Base-by-base conservation (phyloP, 768 basidiomycete genomes). In the Punctularia strigosozonata region DNA sequence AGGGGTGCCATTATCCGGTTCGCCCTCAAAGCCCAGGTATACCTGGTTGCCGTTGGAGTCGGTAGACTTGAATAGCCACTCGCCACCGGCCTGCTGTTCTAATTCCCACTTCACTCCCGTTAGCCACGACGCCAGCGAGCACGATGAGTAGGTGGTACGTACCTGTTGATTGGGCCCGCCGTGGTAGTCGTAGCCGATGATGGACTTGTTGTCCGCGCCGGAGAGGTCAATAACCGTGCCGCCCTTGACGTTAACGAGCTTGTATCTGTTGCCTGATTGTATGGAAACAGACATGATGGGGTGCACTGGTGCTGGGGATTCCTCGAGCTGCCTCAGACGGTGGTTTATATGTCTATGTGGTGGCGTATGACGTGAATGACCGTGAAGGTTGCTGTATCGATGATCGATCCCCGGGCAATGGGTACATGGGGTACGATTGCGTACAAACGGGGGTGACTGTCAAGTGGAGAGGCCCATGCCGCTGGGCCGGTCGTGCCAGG, bases 211-310 rank as follows among this genome's bases (percentile, higher is more conserved):
- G 49, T 77, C 74, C 6, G 42, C 58, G 3, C 66, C 73, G 14
- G 75, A 77, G 40, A 78, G 61, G 47, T 79, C 75, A 19, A 76
- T 45, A 20, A 63, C 69, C 4, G 68, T 77, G 3, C 64, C 65
- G 6, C 64, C 59, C 53, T 73, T 66, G 48, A 55, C 62, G 54
- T 79, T 80, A 28, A 51, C 58, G 46, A 79, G 61, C 24, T 46
- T 60, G 57, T 71, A 77, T 0, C 48, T 59, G 13, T 25, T 39
- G 15, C 69, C 67, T 13, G 42, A 47, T 44, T 58, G 50, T 36
- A 67, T 43, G 13, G 19, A 15, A 8, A 19, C 33, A 39, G 44
- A 40, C 50, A 48, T 51, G 39, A 28, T 43, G 36, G 19, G 8
- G 17, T n/a, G n/a, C n/a, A n/a, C n/a, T n/a, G n/a, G n/a, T n/a